Base-by-base conservation (phyloP, 345 rosid genomes). In the Linum trigynum region DNA sequence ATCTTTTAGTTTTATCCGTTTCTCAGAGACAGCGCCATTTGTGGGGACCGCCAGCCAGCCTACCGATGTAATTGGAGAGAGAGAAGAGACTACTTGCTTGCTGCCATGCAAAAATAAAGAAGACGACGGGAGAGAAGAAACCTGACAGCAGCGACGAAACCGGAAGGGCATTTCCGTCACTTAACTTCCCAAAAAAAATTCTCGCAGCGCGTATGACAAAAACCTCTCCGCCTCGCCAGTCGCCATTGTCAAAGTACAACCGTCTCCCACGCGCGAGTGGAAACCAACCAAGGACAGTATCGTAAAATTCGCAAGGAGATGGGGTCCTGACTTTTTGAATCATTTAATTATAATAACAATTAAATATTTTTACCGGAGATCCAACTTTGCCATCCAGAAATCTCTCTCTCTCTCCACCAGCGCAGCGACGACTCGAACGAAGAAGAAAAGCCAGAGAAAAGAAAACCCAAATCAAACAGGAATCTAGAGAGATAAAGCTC, bases 311-410 rank as follows among this genome's bases (percentile, higher is more conserved):
- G 2, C 53, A 15, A 15, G 53, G 14, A 48, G 53, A 48, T 48
- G 53, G 53, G 2, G 53, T 15, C 53, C 53, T 48, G 53, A 48
- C 53, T 9, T 48, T 4, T 43, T 48, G 4, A 4, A 6, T 55
- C 58, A 55, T 55, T 55, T 55, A 5, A 55, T 55, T 55, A 55
- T 55, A 55, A 55, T 55, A 55, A 23, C 1, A 23, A 23, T 6
- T 5, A 59, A 4, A 0, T 59, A 5, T 36, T 23, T 9, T 8
- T 48, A 6, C 10, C 62, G 39, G 14, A 59, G 62, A 59, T 59
- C 62, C 62, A 59, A 59, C 39, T 32, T 58, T 58, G 61, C 61
- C 61, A 58, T 58, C 38, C 61, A 58, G 36, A 23, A 55, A 55
- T 23, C 32, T 23, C 32, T 23, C 32, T 23, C 32, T 43, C 10